Evolutionary conservation across 495 filamentous ascomycete species (phyloP).

Genomic region (Aspergillus sparsus): DNA sequence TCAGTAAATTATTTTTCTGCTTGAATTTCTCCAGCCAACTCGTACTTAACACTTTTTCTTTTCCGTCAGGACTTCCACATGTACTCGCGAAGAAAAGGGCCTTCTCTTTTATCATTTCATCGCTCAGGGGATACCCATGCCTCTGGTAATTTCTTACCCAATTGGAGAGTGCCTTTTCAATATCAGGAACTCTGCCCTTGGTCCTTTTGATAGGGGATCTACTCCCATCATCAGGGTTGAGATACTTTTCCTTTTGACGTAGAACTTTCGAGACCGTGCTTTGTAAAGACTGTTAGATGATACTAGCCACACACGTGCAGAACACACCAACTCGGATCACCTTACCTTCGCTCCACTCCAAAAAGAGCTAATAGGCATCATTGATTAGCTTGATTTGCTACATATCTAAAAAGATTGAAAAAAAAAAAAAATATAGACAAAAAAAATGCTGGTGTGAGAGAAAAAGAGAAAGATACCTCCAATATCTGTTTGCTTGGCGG

Average conservation of each 20-base stretch:
- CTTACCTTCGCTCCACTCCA: constrained; percentile 96
- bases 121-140: constrained; percentile 73
- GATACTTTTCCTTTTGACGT: constrained; percentile 95
- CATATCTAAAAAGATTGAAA: not conserved
- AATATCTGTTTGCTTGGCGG: constrained; percentile 97
- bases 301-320: not conserved
- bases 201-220: constrained; percentile 84
- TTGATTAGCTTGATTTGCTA: constrained; percentile 31
- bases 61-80: constrained; percentile 71
- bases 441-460: too few species aligned
- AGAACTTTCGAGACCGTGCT: constrained; percentile 98
- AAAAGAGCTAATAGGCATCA: constrained; percentile 66
- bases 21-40: constrained; percentile 97
- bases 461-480: constrained; percentile 61
- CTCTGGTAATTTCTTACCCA: constrained; percentile 82
- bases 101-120: constrained; percentile 84
- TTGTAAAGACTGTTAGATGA: constrained; percentile 29
- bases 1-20: constrained; percentile 78
- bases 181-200: constrained; percentile 92
- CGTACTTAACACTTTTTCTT: constrained; percentile 70
- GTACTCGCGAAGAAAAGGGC: constrained; percentile 81
- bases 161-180: constrained; percentile 90
- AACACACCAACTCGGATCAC: constrained; percentile 9
- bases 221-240: constrained; percentile 82
- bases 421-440: not conserved